Percentiles rank a stretch among this genome's conserved stretches.
These are phyloP conservation scores for Xylariomycetidae sp. DNA, from an alignment of 2,329 filamentous ascomycete species.

Conservation along the genomic window DNA sequence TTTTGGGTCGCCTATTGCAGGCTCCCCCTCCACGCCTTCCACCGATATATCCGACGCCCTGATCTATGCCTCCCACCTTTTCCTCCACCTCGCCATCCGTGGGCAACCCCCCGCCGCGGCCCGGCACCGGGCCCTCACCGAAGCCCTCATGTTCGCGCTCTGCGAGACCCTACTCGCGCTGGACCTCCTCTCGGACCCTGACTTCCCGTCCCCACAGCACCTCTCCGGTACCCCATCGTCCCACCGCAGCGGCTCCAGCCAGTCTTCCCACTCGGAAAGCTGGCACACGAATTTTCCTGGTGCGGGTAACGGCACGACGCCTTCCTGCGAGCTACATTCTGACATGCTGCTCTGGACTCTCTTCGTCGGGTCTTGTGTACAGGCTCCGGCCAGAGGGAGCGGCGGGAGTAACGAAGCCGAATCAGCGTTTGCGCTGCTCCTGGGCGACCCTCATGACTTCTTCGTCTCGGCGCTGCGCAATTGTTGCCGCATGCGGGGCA, in stretches of 20 bases:
- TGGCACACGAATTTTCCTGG: neutral
- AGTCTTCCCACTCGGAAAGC: constrained; percentile 8
- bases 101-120: constrained; percentile 27
- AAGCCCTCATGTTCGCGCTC: constrained; percentile 23
- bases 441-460: constrained; percentile 23
- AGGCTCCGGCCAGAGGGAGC: constrained; percentile 16
- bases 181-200: constrained; percentile 19
- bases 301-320: neutral
- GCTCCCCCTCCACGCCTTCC: constrained; percentile 1
- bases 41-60: constrained; percentile 25
- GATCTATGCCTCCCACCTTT: constrained; percentile 25
- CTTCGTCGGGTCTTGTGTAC: constrained; percentile 28
- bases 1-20: too few species aligned
- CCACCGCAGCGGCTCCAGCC: neutral
- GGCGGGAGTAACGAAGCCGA: constrained; percentile 6
- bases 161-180: constrained; percentile 19
- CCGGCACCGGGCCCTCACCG: constrained; percentile 23
- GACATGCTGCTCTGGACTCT: constrained; percentile 27
- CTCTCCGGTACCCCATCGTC: constrained; percentile 6
- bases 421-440: constrained; percentile 6
- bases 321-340: constrained; percentile 16
- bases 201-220: constrained; percentile 12
- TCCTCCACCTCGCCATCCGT: constrained; percentile 26
- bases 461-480: constrained; percentile 23
- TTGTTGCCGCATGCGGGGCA: constrained; percentile 21